These are phyloP conservation scores for Erodium chrysanthum DNA, from an alignment of 441 rosid genomes.

Conservation along the genomic window DNA sequence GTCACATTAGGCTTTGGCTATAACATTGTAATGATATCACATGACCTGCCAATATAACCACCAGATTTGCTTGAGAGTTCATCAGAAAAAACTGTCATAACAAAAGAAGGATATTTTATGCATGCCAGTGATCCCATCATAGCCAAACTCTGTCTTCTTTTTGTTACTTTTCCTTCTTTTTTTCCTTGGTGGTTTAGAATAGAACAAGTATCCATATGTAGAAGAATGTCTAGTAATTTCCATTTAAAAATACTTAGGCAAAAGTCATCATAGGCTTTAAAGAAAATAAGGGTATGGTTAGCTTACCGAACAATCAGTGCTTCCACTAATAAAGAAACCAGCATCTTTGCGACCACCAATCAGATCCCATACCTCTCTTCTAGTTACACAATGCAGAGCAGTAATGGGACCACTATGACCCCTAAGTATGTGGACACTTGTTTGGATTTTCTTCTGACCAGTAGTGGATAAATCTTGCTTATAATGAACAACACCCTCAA, in stretches of 20 bases:
- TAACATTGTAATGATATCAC: neutral
- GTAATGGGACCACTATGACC: constrained; percentile 90
- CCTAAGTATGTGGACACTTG: constrained; percentile 78
- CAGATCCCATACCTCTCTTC: constrained; percentile 95
- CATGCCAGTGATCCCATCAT: neutral
- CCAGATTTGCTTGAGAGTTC: neutral
- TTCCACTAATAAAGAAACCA: constrained; percentile 97
- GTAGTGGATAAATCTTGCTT: constrained; percentile 61
- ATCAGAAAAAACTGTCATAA: neutral
- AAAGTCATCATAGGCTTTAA: constrained; percentile 14
- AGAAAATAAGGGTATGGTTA: constrained; percentile 16
- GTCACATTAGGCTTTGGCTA: neutral
- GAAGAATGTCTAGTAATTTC: no score
- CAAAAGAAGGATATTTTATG: neutral
- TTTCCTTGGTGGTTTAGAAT: no score
- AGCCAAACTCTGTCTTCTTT: neutral
- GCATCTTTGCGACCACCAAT: constrained; percentile 99
- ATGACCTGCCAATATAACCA: constrained; percentile 7
- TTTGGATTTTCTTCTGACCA: constrained; percentile 83
- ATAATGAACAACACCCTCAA: constrained; percentile 37
- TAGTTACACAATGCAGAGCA: constrained; percentile 94
- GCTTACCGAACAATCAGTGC: constrained; percentile 79
- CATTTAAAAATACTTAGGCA: neutral
- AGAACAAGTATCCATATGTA: no score
- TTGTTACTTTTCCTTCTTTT: no score